phyloP scores from a whole-genome alignment of 1,139 yeast species.

The Zygoascus sp. region DNA sequence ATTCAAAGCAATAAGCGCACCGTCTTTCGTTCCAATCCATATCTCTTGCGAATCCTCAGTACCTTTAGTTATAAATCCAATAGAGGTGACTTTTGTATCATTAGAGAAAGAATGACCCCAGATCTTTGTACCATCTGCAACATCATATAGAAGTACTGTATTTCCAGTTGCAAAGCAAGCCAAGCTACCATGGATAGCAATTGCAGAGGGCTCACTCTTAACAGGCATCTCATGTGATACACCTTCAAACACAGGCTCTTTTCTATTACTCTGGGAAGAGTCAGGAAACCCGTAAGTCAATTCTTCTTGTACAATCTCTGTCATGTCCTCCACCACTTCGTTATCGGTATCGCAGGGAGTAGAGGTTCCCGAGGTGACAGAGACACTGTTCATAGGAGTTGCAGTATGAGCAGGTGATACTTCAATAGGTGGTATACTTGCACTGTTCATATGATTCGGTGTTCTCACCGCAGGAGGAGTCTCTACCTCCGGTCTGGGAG shows the following conservation, averaged over 20 bases:
- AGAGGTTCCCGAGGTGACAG: not conserved
- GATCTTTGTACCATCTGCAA: constrained; percentile 27
- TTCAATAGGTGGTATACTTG: not conserved
- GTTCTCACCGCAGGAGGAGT: constrained; percentile 10
- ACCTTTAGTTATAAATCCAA: constrained; percentile 21
- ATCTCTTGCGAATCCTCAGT: constrained; percentile 28
- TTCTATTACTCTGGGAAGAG: constrained; percentile 34
- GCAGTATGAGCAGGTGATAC: not conserved
- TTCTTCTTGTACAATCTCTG: constrained; percentile 3
- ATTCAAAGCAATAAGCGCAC: constrained; percentile 19
- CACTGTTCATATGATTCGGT: not conserved
- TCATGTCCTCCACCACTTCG: constrained; percentile 6
- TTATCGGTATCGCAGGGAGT: not conserved
- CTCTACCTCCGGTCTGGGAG: constrained; percentile 4
- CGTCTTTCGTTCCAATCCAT: constrained; percentile 40
- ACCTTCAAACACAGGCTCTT: constrained; percentile 33
- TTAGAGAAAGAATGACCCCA: constrained; percentile 27
- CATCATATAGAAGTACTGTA: constrained; percentile 27
- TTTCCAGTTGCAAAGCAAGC: constrained; percentile 27
- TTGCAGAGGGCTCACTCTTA: constrained; percentile 29
- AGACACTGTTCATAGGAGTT: not conserved
- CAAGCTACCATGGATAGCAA: constrained; percentile 28
- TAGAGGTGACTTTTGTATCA: constrained; percentile 30
- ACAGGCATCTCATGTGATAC: constrained; percentile 27
- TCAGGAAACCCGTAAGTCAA: constrained; percentile 29